These are phyloP conservation scores for Cyberlindnera euphorbiiphila DNA, from an alignment of 805 yeast genomes.

Conservation along the genomic window DNA sequence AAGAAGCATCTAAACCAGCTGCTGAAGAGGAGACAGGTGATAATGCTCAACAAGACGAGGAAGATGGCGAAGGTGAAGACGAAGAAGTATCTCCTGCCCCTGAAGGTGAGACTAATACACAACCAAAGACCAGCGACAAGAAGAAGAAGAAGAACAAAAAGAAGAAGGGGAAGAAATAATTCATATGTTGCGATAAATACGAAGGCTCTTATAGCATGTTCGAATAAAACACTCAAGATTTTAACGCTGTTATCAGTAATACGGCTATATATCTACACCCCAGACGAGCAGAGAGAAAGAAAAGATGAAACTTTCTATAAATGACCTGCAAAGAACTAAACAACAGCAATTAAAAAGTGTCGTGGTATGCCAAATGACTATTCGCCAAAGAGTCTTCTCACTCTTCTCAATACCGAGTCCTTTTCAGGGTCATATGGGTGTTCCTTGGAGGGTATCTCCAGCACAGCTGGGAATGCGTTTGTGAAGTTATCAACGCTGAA, in stretches of 20 bases:
- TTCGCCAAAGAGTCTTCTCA: slow-evolving; percentile 93
- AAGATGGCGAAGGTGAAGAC: slow-evolving; percentile 7
- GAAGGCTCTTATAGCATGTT: no score
- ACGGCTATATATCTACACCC: no score
- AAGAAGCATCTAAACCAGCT: neutral
- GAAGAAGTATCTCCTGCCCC: slow-evolving; percentile 8
- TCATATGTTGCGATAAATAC: no score
- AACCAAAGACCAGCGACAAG: slow-evolving; percentile 14
- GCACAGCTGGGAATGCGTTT: slow-evolving; percentile 90
- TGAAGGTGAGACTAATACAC: slow-evolving; percentile 6
- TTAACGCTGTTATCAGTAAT: no score
- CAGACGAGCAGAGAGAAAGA: neutral
- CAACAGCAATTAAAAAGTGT: neutral
- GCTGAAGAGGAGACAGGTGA: slow-evolving; percentile 6
- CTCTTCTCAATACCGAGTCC: slow-evolving; percentile 92
- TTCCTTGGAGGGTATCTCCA: slow-evolving; percentile 97
- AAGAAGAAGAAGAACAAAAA: slow-evolving; percentile 35
- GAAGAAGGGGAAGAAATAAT: slow-evolving; percentile 33
- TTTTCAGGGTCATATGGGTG: slow-evolving; percentile 98
- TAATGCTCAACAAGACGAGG: slow-evolving; percentile 7
- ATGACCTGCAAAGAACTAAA: slow-evolving; percentile 4
- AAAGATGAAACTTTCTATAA: no score
- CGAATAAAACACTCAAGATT: no score
- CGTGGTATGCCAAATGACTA: slow-evolving; percentile 29
- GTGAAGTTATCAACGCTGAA: slow-evolving; percentile 76